Percentiles rank a stretch among this genome's conserved stretches.
Conservation (phyloP, 805 yeast genomes). For the Kazachstania africana region DNA sequence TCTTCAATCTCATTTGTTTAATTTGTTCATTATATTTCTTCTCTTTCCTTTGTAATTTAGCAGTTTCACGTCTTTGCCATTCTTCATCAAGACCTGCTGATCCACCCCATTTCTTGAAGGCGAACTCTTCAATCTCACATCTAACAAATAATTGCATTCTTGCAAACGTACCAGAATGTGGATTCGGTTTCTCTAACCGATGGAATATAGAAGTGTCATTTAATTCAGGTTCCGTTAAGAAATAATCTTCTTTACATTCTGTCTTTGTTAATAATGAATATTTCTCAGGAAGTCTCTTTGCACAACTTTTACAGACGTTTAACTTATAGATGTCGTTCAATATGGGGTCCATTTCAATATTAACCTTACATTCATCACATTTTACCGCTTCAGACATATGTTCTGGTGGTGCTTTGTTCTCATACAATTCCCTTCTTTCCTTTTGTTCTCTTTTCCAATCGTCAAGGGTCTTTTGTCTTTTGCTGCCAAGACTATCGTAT, state of each 20-base stretch:
- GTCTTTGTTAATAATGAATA: conserved; percentile 88
- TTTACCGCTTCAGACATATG: conserved; percentile 65
- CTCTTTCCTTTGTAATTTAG: conserved; percentile 62
- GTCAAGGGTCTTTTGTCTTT: conserved; percentile 32
- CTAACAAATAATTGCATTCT: conserved; percentile 88
- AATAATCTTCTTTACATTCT: conserved; percentile 86
- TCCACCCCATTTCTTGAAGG: conserved; percentile 92
- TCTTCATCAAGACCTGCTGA: conserved; percentile 83
- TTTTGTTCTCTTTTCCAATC: conserved; percentile 49
- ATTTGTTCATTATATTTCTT: conserved; percentile 67
- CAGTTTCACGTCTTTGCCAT: conserved; percentile 73
- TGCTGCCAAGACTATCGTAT: conserved; percentile 8
- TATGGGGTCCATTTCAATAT: conserved; percentile 65
- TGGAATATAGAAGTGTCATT: conserved; percentile 57
- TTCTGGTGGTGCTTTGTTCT: conserved; percentile 59
- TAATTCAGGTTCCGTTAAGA: conserved; percentile 87
- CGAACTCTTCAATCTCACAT: conserved; percentile 86
- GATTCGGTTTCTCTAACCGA: conserved; percentile 82
- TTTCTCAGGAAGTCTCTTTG: conserved; percentile 65
- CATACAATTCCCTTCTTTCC: conserved; percentile 39
- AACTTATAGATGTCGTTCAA: conserved; percentile 55
- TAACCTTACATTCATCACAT: conserved; percentile 72
- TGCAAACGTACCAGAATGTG: conserved; percentile 79
- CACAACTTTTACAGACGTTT: conserved; percentile 74
- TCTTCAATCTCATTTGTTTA: conserved; percentile 77